Base-by-base conservation (phyloP, 305 asterid genomes). In the Fraxinus nigra region DNA sequence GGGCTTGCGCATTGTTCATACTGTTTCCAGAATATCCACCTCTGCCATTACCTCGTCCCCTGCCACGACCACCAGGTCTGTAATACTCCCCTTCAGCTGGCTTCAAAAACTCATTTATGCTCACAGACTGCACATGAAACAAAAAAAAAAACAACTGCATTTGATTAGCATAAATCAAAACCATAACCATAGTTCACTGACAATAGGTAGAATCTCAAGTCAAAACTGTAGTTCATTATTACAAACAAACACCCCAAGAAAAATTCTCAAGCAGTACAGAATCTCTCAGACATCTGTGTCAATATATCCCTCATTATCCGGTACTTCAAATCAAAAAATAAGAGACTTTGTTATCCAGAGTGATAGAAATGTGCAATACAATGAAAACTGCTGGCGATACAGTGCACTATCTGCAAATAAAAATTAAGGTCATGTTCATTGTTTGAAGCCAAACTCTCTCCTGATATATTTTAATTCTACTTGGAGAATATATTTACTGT, bases 31-130 rank as follows among this genome's bases (percentile, higher is more conserved):
- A 86, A 65, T 34, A 74, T 30, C 92, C 84, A 34, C 92, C 92
- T 72, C 94, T 81, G 16, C 91, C 93, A 59, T 92, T 89, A 11
- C 91, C 93, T 7, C 91, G 88, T 0, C 93, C 92, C 85, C 92
- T 87, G 26, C 93, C 93, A 11, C 92, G 90, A 7, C 95, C 95
- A 26, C 97, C 92, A 5, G 82, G 35, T 7, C 90, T 85, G 56
- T 84, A 82, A 84, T 86, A 83, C 26, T 90, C 94, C 11, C 97
- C 94, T n/a, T 92, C 92, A 51, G 94, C 88, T 7, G 94, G 94
- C 84, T 91, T 92, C 90, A 92, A 65, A 76, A 91, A 93, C 87
- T 90, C 93, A 46, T 82, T 92, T 83, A 93, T 91, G 90, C 89
- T 90, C 7, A 91, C 85, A 67, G 94, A 83, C 97, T 92, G 86